These are phyloP conservation scores for Aurantiochytrium sp. DNA, from an alignment of 108 stramenopile genomes.

Conservation along the genomic window DNA sequence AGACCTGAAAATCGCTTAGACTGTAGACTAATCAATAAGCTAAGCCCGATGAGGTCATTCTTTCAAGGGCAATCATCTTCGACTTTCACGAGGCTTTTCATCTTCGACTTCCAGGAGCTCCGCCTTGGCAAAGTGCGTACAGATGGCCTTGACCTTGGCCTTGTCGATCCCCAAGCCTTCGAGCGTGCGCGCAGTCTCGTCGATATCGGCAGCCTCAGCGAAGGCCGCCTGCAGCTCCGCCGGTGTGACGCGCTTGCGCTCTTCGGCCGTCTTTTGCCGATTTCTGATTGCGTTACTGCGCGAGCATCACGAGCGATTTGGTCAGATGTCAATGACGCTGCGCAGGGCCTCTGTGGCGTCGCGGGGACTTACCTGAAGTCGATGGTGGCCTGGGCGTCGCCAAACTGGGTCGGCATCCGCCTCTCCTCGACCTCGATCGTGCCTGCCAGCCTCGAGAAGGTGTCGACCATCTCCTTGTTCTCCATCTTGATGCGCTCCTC, in stretches of 20 bases:
- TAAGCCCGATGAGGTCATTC: no score
- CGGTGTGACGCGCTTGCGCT: not conserved
- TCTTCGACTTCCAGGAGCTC: not conserved
- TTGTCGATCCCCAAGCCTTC: not conserved
- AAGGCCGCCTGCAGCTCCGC: not conserved
- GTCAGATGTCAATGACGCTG: not conserved
- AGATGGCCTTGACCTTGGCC: not conserved
- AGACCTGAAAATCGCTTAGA: no score
- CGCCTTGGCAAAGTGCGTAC: not conserved
- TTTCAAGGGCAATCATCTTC: no score
- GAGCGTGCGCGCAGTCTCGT: not conserved
- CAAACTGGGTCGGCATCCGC: not conserved
- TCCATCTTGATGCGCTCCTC: not conserved
- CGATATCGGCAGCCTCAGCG: not conserved
- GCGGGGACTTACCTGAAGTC: constrained; percentile 3
- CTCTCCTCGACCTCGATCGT: not conserved
- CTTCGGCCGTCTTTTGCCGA: not conserved
- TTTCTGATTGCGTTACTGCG: not conserved
- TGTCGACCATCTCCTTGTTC: not conserved
- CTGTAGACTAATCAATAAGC: no score
- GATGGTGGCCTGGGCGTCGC: not conserved
- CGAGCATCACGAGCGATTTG: not conserved
- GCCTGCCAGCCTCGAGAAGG: not conserved
- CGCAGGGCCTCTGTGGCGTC: not conserved
- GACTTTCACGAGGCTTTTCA: not conserved